Conservation (phyloP, 345 rosid species). For the Eucalyptus erythrocorys region DNA sequence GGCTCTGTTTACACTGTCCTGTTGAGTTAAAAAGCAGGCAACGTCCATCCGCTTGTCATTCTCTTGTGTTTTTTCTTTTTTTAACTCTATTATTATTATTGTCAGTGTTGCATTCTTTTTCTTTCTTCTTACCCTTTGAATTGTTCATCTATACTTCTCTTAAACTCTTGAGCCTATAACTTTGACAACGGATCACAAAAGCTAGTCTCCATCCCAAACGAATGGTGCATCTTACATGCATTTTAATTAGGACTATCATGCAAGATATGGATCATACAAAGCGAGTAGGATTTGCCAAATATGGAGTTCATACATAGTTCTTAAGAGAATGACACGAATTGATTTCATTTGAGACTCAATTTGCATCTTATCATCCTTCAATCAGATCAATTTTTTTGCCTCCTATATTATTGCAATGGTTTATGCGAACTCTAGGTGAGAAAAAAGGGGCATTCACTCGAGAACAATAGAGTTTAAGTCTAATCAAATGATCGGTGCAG, state of each 20-base stretch:
- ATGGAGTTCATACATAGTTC: neutral
- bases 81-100: neutral
- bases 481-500: neutral
- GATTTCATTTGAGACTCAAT: neutral
- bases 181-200: no score
- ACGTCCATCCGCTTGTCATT: neutral
- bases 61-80: neutral
- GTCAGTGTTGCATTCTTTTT: neutral
- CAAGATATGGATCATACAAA: neutral
- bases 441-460: neutral
- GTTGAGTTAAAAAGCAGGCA: neutral
- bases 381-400: neutral
- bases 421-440: neutral
- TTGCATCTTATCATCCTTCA: neutral
- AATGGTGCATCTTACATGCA: neutral
- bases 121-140: neutral
- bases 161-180: no score
- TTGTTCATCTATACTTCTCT: no score
- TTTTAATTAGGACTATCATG: neutral
- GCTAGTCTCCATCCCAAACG: no score
- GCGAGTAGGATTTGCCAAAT: neutral
- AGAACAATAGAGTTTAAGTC: neutral
- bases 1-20: neutral
- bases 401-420: neutral
- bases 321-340: neutral